Evolutionary conservation across 2,329 filamentous ascomycete species (phyloP).

Genomic region (Pseudogymnoascus sp.): DNA sequence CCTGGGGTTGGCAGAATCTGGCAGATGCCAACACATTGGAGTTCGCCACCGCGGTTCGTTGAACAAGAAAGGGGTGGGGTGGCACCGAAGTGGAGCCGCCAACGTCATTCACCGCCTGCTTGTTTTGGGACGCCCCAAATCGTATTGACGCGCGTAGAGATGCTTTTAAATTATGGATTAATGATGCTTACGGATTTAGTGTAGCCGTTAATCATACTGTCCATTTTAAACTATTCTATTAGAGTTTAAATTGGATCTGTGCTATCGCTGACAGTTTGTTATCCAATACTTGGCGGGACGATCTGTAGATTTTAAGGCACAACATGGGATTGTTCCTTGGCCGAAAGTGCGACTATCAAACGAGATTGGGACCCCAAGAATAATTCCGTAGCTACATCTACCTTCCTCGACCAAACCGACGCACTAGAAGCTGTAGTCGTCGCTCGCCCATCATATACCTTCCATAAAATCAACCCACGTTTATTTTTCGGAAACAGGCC

Average conservation of each 20-base stretch:
- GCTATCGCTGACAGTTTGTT: slow-evolving; percentile 3
- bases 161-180: neutral
- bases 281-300: slow-evolving; percentile 4
- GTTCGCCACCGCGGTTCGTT: neutral
- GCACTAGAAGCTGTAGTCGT: neutral
- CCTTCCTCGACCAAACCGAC: neutral
- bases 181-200: neutral
- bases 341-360: slow-evolving; percentile 7
- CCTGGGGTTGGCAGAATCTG: neutral
- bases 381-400: neutral
- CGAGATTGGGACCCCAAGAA: slow-evolving; percentile 6
- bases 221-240: neutral
- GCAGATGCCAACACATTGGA: neutral
- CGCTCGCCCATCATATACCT: neutral
- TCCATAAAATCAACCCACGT: neutral
- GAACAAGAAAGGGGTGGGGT: neutral
- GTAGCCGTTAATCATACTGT: neutral
- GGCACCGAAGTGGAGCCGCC: slow-evolving; percentile 3
- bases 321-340: slow-evolving; percentile 6
- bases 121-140: neutral
- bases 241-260: slow-evolving; percentile 5
- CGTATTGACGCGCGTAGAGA: neutral
- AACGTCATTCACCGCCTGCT: slow-evolving; percentile 8
- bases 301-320: slow-evolving; percentile 5
- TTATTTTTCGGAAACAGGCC: neutral